Conservation (phyloP, 805 yeast genomes). For the Wickerhamiella nectarea region DNA sequence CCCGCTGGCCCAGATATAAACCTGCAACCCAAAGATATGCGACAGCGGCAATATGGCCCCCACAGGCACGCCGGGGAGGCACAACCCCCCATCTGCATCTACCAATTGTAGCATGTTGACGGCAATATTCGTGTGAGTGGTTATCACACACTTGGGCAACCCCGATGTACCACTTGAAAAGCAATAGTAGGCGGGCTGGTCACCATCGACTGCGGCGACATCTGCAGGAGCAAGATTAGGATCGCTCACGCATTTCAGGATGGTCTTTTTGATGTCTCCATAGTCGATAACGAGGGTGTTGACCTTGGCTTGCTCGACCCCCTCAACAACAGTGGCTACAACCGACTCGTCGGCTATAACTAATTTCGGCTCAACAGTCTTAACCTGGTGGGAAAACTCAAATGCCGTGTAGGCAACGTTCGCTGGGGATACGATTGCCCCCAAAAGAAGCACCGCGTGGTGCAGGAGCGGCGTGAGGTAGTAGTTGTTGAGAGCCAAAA, state of each 20-base stretch:
- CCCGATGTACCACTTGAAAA: slow-evolving; percentile 31
- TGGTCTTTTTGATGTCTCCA: not conserved
- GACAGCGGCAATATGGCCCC: slow-evolving; percentile 25
- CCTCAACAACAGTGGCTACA: not conserved
- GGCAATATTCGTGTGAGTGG: slow-evolving; percentile 40
- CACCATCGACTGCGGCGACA: not conserved
- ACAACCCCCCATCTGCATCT: slow-evolving; percentile 11
- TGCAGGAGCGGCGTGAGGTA: slow-evolving; percentile 20
- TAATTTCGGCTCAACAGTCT: not conserved
- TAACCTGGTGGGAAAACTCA: slow-evolving; percentile 21
- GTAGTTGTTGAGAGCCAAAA: slow-evolving; percentile 20
- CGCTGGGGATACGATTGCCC: slow-evolving; percentile 24
- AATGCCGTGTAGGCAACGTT: slow-evolving; percentile 21
- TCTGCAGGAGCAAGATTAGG: not conserved
- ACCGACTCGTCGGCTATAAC: slow-evolving; percentile 4
- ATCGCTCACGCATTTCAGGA: no score
- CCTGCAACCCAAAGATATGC: slow-evolving; percentile 23
- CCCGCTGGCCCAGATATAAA: slow-evolving; percentile 18
- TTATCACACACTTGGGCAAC: slow-evolving; percentile 60
- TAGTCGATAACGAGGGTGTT: not conserved
- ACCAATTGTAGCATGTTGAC: slow-evolving; percentile 23
- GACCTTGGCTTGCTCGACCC: not conserved
- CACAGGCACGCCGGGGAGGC: slow-evolving; percentile 21
- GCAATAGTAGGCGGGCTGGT: slow-evolving; percentile 17
- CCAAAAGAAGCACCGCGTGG: slow-evolving; percentile 19